A percentile compares a stretch with the other conserved stretches of the same genome.
Evolutionary conservation across 306 rosid genomes (phyloP).

Genomic region (Rosa chinensis): DNA sequence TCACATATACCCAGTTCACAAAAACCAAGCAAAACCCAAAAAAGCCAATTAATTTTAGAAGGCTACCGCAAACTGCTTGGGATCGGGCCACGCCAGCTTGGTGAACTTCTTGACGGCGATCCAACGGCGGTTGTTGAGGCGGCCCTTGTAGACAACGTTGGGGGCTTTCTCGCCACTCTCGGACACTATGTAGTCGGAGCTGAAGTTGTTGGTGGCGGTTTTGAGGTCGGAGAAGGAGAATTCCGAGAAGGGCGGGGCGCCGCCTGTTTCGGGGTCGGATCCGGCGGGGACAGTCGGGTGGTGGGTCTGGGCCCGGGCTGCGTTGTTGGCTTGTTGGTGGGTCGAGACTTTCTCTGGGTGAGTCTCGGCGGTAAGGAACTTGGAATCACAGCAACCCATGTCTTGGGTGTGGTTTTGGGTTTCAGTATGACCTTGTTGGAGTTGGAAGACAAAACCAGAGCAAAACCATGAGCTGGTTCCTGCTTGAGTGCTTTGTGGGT

Average conservation of each 20-base stretch:
- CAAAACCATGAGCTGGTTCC: conserved; percentile 22
- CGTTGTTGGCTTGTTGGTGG: conserved; percentile 21
- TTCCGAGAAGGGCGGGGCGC: conserved; percentile 59
- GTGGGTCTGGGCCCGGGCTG: conserved; percentile 19
- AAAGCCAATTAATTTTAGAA: not conserved
- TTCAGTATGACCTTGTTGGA: not conserved
- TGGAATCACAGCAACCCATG: conserved; percentile 79
- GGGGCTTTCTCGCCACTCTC: conserved; percentile 95
- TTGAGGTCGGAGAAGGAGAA: conserved; percentile 72
- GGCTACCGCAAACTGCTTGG: conserved; percentile 79
- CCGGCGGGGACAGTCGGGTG: conserved; percentile 33
- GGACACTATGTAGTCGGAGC: conserved; percentile 71
- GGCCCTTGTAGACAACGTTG: conserved; percentile 83
- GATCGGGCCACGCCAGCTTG: conserved; percentile 93
- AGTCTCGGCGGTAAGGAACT: conserved; percentile 31
- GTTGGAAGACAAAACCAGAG: not conserved
- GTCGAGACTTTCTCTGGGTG: conserved; percentile 45
- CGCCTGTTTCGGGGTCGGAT: conserved; percentile 32
- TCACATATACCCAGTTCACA: not conserved
- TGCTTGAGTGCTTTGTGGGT: conserved; percentile 21
- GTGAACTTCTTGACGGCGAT: conserved; percentile 96
- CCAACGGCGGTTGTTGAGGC: conserved; percentile 67
- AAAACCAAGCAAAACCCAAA: conserved; percentile 5
- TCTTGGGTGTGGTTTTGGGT: not conserved
- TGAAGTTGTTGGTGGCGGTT: conserved; percentile 83